phyloP scores from a whole-genome alignment of 1,284 basidiomycete genomes.

The Melampsora larici-populina region DNA sequence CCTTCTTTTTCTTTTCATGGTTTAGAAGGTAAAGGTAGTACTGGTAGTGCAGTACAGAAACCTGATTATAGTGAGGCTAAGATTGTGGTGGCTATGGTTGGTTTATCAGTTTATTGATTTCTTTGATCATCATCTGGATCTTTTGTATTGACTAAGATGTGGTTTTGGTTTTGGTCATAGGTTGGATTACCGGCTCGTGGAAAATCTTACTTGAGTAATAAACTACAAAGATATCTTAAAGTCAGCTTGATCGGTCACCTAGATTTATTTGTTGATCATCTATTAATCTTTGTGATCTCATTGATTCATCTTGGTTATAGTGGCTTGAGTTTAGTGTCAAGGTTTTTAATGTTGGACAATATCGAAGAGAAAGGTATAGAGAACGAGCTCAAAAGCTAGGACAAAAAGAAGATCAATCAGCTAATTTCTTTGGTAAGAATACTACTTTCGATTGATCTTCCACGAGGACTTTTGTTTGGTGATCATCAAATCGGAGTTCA shows the following conservation, averaged over 20 bases:
- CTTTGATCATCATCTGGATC: too few relatives aligned
- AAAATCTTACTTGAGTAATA: conserved; percentile 70
- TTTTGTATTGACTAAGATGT: too few relatives aligned
- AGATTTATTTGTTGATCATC: too few relatives aligned
- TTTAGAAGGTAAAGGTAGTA: conserved; percentile 42
- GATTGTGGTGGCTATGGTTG: conserved; percentile 95
- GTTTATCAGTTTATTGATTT: too few relatives aligned
- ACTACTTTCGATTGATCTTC: too few relatives aligned
- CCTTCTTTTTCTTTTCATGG: conserved; percentile 43
- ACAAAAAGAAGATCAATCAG: conserved; percentile 81
- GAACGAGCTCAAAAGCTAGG: conserved; percentile 62
- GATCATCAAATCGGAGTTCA: too few relatives aligned
- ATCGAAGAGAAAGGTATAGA: conserved; percentile 81
- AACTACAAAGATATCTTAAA: conserved; percentile 39
- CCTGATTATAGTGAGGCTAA: conserved; percentile 98
- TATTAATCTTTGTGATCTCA: too few relatives aligned
- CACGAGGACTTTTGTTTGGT: too few relatives aligned
- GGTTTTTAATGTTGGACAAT: conserved; percentile 95
- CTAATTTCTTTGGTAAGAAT: conserved; percentile 77
- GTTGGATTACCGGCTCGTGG: conserved; percentile 77
- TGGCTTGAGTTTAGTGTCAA: conserved; percentile 99
- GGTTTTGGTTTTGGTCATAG: conserved; percentile 55
- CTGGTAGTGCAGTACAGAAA: conserved; percentile 57
- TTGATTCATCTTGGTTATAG: conserved; percentile 57
- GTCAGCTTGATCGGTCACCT: too few relatives aligned